phyloP scores from a whole-genome alignment of 805 yeast species.

The Suhomyces vadensis region DNA sequence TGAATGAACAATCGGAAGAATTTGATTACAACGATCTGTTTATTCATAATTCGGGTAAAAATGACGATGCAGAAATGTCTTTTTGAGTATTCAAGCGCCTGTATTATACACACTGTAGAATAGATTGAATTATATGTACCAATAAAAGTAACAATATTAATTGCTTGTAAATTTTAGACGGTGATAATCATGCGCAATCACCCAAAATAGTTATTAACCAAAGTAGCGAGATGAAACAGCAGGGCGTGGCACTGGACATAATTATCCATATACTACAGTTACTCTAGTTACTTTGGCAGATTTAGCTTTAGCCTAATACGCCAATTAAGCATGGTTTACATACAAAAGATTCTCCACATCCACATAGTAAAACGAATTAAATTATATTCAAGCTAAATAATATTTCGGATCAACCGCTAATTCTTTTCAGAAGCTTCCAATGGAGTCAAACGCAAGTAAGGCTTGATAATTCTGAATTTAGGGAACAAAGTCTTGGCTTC shows the following conservation, averaged over 20 bases:
- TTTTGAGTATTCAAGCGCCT: not conserved
- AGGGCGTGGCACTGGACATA: too few species aligned
- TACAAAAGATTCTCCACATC: too few species aligned
- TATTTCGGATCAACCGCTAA: slow-evolving; percentile 11
- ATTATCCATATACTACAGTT: too few species aligned
- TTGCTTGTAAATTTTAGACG: too few species aligned
- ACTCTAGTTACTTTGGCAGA: too few species aligned
- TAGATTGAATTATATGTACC: slow-evolving; percentile 1
- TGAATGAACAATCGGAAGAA: slow-evolving; percentile 15
- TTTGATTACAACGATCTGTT: slow-evolving; percentile 1
- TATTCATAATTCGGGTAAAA: not conserved
- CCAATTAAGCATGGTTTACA: too few species aligned
- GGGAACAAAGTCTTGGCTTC: slow-evolving; percentile 76
- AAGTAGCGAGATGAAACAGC: too few species aligned
- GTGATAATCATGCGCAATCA: too few species aligned
- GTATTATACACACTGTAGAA: slow-evolving; percentile 1
- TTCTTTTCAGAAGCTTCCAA: slow-evolving; percentile 34
- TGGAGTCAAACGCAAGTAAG: slow-evolving; percentile 75
- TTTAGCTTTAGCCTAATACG: too few species aligned
- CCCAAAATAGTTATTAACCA: too few species aligned
- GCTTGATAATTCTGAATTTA: slow-evolving; percentile 81
- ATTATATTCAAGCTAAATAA: not conserved
- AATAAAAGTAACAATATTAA: slow-evolving; percentile 1
- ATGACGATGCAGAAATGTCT: slow-evolving; percentile 4
- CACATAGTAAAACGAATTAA: too few species aligned